Evolutionary conservation across 1,139 yeast genomes (phyloP).

Genomic region (Candida gigantensis): DNA sequence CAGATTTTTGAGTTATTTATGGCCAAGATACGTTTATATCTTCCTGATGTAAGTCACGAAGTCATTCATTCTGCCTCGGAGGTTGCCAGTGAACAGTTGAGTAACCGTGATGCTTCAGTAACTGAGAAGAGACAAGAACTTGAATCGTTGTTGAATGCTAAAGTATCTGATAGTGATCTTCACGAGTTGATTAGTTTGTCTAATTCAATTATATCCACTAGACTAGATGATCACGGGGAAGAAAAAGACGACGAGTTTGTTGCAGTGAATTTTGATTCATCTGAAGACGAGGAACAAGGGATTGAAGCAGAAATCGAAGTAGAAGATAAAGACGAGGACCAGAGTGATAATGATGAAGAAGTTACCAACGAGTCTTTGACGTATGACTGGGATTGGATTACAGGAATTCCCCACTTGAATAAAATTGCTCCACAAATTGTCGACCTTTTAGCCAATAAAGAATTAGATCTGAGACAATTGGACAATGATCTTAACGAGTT

Average conservation of each 20-base stretch:
- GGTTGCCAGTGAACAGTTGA: slow-evolving; percentile 59
- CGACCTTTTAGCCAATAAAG: slow-evolving; percentile 18
- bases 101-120: slow-evolving; percentile 38
- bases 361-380: background rate
- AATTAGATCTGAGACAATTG: slow-evolving; percentile 39
- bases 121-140: slow-evolving; percentile 37
- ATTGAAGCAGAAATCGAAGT: slow-evolving; percentile 17
- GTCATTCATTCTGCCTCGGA: slow-evolving; percentile 66
- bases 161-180: slow-evolving; percentile 49
- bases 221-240: slow-evolving; percentile 28
- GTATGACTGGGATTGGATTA: slow-evolving; percentile 11
- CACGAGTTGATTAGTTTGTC: slow-evolving; percentile 54
- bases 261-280: background rate
- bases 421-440: slow-evolving; percentile 12
- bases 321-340: slow-evolving; percentile 15
- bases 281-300: slow-evolving; percentile 21
- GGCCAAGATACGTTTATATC: slow-evolving; percentile 25
- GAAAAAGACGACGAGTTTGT: slow-evolving; percentile 24
- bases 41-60: slow-evolving; percentile 44
- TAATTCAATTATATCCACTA: slow-evolving; percentile 43
- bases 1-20: slow-evolving; percentile 32
- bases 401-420: background rate
- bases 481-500: slow-evolving; percentile 54
- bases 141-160: slow-evolving; percentile 44
- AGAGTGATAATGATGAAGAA: background rate